Conservation (phyloP, 2,329 filamentous ascomycete species). For the Xenoacremonium recifei region DNA sequence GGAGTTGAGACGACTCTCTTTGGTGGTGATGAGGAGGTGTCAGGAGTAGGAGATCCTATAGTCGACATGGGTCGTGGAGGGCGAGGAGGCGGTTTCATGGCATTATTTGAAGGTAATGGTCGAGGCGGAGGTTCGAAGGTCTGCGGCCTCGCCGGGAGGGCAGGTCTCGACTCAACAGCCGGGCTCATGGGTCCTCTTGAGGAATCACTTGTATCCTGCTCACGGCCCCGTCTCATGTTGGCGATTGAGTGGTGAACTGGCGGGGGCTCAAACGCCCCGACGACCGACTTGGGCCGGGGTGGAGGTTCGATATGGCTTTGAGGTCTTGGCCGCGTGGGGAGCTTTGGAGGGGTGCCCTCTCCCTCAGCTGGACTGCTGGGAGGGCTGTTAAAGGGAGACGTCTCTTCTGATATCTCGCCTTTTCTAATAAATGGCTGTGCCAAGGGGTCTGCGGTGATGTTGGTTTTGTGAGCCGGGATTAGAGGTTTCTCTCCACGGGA, state of each 20-base stretch:
- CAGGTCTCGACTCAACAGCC: slow-evolving; percentile 44
- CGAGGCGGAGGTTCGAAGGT: slow-evolving; percentile 24
- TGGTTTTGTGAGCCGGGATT: slow-evolving; percentile 29
- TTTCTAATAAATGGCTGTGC: slow-evolving; percentile 10
- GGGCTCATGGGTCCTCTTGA: slow-evolving; percentile 36
- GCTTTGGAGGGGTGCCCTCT: slow-evolving; percentile 49
- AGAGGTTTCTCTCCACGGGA: slow-evolving; percentile 73
- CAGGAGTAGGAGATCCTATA: slow-evolving; percentile 17
- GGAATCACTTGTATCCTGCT: slow-evolving; percentile 41
- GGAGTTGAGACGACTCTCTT: slow-evolving; percentile 32
- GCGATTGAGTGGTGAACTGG: slow-evolving; percentile 50
- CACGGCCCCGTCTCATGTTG: slow-evolving; percentile 43
- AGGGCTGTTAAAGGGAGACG: slow-evolving; percentile 85
- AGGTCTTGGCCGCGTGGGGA: slow-evolving; percentile 52
- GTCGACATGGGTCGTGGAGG: slow-evolving; percentile 40
- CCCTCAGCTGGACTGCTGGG: slow-evolving; percentile 66
- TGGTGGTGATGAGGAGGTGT: slow-evolving; percentile 21
- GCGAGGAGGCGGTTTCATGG: slow-evolving; percentile 38
- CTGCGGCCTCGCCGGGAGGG: slow-evolving; percentile 49
- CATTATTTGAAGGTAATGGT: slow-evolving; percentile 12
- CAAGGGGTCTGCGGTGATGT: slow-evolving; percentile 13
- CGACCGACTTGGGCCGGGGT: slow-evolving; percentile 18
- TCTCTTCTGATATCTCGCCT: slow-evolving; percentile 32
- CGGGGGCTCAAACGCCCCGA: slow-evolving; percentile 46
- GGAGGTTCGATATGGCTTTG: slow-evolving; percentile 21